Percentiles rank a stretch among this genome's conserved stretches.
Conservation (phyloP, 768 basidiomycete species). For the Naematelia aurantialba region DNA sequence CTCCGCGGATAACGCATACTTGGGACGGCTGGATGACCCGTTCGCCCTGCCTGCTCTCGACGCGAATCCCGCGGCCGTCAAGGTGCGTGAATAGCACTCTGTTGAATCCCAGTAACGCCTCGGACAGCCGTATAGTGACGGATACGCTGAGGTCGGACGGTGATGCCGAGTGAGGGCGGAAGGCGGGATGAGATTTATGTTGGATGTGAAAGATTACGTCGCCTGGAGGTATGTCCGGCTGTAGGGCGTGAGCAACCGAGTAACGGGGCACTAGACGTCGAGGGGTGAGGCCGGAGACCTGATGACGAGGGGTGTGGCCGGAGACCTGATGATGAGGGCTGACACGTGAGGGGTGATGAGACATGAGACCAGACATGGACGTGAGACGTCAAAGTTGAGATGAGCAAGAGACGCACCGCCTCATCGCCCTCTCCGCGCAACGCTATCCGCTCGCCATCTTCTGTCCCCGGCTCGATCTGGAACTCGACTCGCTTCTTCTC, state of each 20-base stretch:
- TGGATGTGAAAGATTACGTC: constrained; percentile 84
- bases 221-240: constrained; percentile 83
- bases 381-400: not conserved
- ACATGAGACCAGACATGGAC: constrained; percentile 4
- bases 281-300: too few species aligned
- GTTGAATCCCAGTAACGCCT: constrained; percentile 91
- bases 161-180: constrained; percentile 59
- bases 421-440: constrained; percentile 90
- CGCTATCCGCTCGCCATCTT: constrained; percentile 76
- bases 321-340: too few species aligned
- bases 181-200: constrained; percentile 65
- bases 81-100: constrained; percentile 85
- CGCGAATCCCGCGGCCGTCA: constrained; percentile 83
- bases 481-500: constrained; percentile 89
- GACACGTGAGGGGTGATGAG: too few species aligned
- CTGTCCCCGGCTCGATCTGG: constrained; percentile 79
- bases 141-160: constrained; percentile 65
- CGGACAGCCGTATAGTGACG: constrained; percentile 82
- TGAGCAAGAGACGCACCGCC: constrained; percentile 56
- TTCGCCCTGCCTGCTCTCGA: constrained; percentile 60
- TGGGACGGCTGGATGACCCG: constrained; percentile 67
- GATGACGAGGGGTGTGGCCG: too few species aligned
- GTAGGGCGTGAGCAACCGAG: not conserved
- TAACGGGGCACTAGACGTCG: constrained; percentile 2
- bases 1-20: constrained; percentile 69